Conservation (phyloP, 768 basidiomycete species). For the Podaxis sp. region DNA sequence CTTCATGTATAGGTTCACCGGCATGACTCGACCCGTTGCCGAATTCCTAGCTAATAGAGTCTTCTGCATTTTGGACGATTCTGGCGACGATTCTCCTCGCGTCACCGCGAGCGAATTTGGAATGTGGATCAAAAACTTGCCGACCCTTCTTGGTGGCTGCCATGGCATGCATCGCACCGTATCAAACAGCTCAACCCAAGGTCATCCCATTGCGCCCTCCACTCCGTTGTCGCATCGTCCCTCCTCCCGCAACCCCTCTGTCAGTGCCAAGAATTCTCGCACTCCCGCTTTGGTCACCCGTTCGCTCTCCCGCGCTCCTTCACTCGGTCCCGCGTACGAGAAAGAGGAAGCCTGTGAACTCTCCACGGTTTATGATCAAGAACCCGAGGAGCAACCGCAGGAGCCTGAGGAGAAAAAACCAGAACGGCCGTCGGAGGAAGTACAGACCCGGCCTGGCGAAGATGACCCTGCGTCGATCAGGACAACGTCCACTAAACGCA, state of each 20-base stretch:
- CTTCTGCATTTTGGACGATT: slow-evolving; percentile 75
- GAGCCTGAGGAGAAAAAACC: slow-evolving; percentile 43
- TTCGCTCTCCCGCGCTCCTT: slow-evolving; percentile 63
- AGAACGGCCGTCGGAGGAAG: slow-evolving; percentile 42
- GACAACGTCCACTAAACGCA: slow-evolving; percentile 72
- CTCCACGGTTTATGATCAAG: slow-evolving; percentile 57
- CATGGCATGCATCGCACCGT: slow-evolving; percentile 57
- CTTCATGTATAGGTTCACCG: slow-evolving; percentile 87
- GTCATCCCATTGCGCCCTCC: slow-evolving; percentile 61
- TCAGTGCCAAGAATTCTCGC: slow-evolving; percentile 42
- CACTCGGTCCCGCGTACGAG: slow-evolving; percentile 52
- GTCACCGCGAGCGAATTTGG: slow-evolving; percentile 85
- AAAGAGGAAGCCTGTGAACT: slow-evolving; percentile 43
- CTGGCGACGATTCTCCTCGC: slow-evolving; percentile 62
- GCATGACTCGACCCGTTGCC: slow-evolving; percentile 85
- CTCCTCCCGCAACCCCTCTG: slow-evolving; percentile 61
- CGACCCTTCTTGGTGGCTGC: slow-evolving; percentile 56
- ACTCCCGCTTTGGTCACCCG: slow-evolving; percentile 56
- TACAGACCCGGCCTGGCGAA: slow-evolving; percentile 42
- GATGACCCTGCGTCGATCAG: slow-evolving; percentile 50
- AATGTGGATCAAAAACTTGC: slow-evolving; percentile 81
- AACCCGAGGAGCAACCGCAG: slow-evolving; percentile 45
- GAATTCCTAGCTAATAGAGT: slow-evolving; percentile 83
- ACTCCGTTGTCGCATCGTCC: slow-evolving; percentile 72
- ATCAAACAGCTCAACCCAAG: slow-evolving; percentile 62